Conservation (phyloP, 2,329 filamentous ascomycete species). For the Emydomyces testavorans region DNA sequence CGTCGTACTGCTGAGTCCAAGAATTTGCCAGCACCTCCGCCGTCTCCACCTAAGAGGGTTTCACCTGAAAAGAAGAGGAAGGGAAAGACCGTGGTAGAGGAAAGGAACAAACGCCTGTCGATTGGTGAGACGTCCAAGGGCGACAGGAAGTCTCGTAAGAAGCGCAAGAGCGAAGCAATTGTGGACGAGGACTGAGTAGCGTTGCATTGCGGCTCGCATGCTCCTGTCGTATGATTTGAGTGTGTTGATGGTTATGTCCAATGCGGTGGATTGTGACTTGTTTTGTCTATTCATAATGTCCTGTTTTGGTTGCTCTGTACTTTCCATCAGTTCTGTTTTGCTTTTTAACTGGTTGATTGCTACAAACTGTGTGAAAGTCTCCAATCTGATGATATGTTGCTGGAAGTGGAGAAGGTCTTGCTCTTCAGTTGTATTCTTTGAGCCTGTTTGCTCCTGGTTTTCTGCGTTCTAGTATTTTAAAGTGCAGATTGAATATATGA, state of each 20-base stretch:
- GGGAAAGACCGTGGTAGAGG: constrained; percentile 24
- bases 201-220: no score
- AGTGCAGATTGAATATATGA: no score
- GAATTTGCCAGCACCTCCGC: constrained; percentile 25
- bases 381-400: no score
- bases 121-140: constrained; percentile 25
- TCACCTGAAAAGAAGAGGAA: constrained; percentile 28
- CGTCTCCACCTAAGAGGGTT: constrained; percentile 26
- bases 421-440: no score
- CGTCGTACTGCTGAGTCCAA: constrained; percentile 33
- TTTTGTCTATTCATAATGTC: no score
- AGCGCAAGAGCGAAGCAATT: constrained; percentile 27
- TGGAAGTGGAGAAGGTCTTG: no score
- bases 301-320: no score
- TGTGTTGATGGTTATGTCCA: neutral
- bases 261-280: neutral
- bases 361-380: no score
- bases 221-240: neutral
- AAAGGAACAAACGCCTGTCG: constrained; percentile 27
- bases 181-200: constrained; percentile 9
- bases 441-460: no score
- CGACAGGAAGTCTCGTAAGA: constrained; percentile 30
- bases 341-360: no score
- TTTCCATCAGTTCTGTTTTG: no score
- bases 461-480: no score